Percentiles rank a stretch among this genome's conserved stretches.
Evolutionary conservation across 2,329 filamentous ascomycete species (phyloP).

Genomic region (Penicillium sp.): DNA sequence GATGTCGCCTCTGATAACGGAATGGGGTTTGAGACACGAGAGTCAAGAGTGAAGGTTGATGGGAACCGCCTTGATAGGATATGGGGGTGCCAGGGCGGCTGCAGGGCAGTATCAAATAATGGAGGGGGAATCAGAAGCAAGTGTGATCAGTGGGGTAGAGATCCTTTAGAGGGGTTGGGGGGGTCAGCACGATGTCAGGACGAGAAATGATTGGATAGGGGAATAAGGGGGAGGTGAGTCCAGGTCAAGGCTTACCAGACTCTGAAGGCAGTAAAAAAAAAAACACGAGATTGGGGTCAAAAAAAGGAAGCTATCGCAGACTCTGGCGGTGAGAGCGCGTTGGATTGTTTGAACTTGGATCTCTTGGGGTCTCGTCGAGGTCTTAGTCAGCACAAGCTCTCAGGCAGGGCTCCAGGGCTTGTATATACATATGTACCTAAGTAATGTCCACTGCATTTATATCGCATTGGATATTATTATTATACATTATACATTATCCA

Average conservation of each 20-base stretch:
- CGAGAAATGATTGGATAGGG: conserved; percentile 6
- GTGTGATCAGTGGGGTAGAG: conserved; percentile 29
- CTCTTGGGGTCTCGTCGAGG: not conserved
- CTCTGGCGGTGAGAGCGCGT: conserved; percentile 25
- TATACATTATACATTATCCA: not conserved
- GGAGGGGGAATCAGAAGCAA: conserved; percentile 6
- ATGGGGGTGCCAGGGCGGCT: conserved; percentile 20
- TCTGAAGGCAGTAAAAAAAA: conserved; percentile 2
- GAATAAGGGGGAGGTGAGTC: not conserved
- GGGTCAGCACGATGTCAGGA: conserved; percentile 15
- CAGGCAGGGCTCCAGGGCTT: no score
- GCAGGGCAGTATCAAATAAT: conserved; percentile 8
- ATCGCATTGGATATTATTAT: not conserved
- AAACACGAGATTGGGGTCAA: conserved; percentile 1
- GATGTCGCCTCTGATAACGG: conserved; percentile 30
- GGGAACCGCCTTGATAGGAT: conserved; percentile 8
- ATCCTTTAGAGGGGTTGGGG: conserved; percentile 19
- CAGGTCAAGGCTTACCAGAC: conserved; percentile 2
- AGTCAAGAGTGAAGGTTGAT: conserved; percentile 7
- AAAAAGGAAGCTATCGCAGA: conserved; percentile 16
- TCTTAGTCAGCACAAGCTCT: conserved; percentile 17
- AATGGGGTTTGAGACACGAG: conserved; percentile 19
- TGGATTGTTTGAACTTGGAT: conserved; percentile 8
- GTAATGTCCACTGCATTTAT: not conserved
- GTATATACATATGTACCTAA: not conserved